Base-by-base conservation (phyloP, 768 basidiomycete genomes). In the Mycena maculata region DNA sequence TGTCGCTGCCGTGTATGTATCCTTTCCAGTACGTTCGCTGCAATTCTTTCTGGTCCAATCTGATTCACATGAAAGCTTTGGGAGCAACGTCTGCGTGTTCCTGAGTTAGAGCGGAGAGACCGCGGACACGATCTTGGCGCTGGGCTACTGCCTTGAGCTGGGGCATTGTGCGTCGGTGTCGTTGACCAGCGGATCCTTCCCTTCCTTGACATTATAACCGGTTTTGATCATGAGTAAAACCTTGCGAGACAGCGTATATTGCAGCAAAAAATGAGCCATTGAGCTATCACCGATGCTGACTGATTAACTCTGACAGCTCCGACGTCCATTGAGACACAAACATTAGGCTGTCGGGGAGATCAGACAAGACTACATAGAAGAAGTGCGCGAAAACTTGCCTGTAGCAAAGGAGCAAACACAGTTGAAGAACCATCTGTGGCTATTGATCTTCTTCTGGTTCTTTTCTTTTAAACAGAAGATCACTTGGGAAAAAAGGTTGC, bases 101-200 rank as follows among this genome's bases (percentile, higher is more conserved):
- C 85, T 99, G 70, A 95, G 93, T 68, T 97, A 99, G 81, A 97
- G 95, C 71, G 98, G 98, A 65, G 98, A 99, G 85, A 99, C 98
- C 1, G 98, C 98, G 41, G 98, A 99, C 77, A 99, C 95, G 28
- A 97, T 99, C 80, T 83, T 99, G 70, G 95, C 96, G 27, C 82
- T 99, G 83, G 89, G 94, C 65, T 99, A 99, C 84, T 99, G 96
- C 80, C 79, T 98, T 75, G 98, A 99, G 78, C 88, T 65, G 98
- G 98, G 48, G 97, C 98, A 9, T 89, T 99, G 47, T 96, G 94
- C 76, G 88, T 99, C 49, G 98, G 98, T 83, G 94, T 99, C 55
- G 96, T 99, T 79, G 99, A 99, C 84, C n/a, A n/a, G n/a, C n/a
- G n/a, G n/a, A n/a, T n/a, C n/a, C n/a, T n/a, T n/a, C n/a, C n/a